Conservation (phyloP, 352 stramenopile genomes). For the Pythium coloratum region DNA sequence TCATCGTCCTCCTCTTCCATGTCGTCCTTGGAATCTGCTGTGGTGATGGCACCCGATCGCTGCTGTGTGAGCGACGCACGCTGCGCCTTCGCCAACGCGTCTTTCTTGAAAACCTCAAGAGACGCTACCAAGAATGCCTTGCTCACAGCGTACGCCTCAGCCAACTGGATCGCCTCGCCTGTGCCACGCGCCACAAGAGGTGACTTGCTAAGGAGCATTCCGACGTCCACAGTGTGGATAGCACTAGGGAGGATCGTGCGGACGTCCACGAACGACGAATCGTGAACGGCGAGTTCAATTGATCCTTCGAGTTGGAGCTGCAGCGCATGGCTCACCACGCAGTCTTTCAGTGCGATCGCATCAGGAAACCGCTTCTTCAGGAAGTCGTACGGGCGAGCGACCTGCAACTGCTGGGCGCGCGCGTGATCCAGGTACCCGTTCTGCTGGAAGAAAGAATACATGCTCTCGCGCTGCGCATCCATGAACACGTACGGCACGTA, state of each 20-base stretch:
- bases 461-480: constrained; percentile 63
- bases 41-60: constrained; percentile 7
- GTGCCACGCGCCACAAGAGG: constrained; percentile 32
- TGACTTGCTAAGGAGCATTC: constrained; percentile 52
- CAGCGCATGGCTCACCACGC: constrained; percentile 60
- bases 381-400: constrained; percentile 70
- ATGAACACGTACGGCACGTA: constrained; percentile 83
- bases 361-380: constrained; percentile 70
- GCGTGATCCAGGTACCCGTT: constrained; percentile 77
- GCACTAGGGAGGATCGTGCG: constrained; percentile 60
- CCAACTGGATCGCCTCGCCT: constrained; percentile 48
- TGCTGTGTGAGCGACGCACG: constrained; percentile 39
- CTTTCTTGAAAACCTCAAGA: constrained; percentile 48
- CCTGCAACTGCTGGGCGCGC: constrained; percentile 57
- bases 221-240: constrained; percentile 43
- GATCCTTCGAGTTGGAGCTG: constrained; percentile 69
- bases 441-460: constrained; percentile 87
- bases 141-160: constrained; percentile 62
- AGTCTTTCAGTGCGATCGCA: constrained; percentile 60
- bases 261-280: constrained; percentile 64
- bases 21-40: constrained; percentile 18
- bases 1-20: constrained; percentile 40
- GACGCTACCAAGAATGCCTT: constrained; percentile 49
- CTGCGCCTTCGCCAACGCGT: constrained; percentile 45
- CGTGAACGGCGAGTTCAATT: constrained; percentile 70